phyloP scores from a whole-genome alignment of 192 early-diverging fungal species.

The Rhizoclosmatium sp. region DNA sequence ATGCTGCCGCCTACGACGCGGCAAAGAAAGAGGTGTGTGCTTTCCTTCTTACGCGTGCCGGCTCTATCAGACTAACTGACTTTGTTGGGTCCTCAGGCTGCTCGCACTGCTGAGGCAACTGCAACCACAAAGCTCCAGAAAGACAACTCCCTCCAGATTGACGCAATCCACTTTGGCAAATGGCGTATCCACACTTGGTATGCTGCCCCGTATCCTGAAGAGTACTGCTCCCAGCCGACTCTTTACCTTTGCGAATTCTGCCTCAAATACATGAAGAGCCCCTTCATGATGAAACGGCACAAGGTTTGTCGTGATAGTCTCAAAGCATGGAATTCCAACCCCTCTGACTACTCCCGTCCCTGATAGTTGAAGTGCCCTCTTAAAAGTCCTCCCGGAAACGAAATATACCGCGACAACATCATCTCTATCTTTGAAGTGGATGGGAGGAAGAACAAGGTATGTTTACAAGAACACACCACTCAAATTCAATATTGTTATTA shows the following conservation, averaged over 20 bases:
- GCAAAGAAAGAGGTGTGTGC: slow-evolving; percentile 25
- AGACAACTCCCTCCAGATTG: slow-evolving; percentile 31
- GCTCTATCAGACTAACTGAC: neutral
- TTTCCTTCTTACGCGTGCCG: neutral
- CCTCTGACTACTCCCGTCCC: neutral
- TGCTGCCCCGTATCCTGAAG: slow-evolving; percentile 90
- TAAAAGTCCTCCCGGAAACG: slow-evolving; percentile 79
- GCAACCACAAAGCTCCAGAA: slow-evolving; percentile 14
- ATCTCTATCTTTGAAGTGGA: slow-evolving; percentile 82
- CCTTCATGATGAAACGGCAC: slow-evolving; percentile 77
- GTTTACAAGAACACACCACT: neutral
- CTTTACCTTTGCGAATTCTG: slow-evolving; percentile 93
- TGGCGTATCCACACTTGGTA: slow-evolving; percentile 96
- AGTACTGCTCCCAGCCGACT: slow-evolving; percentile 73
- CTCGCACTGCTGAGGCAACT: neutral
- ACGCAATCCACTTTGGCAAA: slow-evolving; percentile 65
- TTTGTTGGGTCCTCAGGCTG: neutral
- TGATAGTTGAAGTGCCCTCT: slow-evolving; percentile 76
- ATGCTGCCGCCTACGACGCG: slow-evolving; percentile 30
- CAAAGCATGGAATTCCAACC: slow-evolving; percentile 4
- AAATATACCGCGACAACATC: slow-evolving; percentile 78
- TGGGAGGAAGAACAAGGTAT: slow-evolving; percentile 82
- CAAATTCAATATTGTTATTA: slow-evolving; percentile 37
- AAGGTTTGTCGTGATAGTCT: slow-evolving; percentile 52
- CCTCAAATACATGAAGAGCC: slow-evolving; percentile 90